Conservation (phyloP, 495 filamentous ascomycete species). For the Tuber melanosporum region DNA sequence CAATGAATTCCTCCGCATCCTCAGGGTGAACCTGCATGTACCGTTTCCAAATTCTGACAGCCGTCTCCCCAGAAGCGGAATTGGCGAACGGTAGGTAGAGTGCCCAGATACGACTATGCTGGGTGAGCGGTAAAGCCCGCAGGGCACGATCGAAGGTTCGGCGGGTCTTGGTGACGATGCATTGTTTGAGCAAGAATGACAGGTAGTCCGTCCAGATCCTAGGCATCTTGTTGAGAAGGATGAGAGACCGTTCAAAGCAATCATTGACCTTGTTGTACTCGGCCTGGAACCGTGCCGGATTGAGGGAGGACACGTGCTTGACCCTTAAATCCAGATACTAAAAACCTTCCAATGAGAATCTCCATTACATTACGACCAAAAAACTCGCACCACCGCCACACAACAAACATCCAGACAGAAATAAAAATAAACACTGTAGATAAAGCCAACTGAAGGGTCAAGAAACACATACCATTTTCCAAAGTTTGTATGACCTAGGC, state of each 20-base stretch:
- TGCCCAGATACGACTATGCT: slow-evolving; percentile 95
- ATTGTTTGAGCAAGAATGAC: slow-evolving; percentile 81
- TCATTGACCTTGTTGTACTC: slow-evolving; percentile 93
- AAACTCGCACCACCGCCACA: slow-evolving; percentile 5
- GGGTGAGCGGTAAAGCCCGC: slow-evolving; percentile 88
- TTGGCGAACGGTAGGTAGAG: slow-evolving; percentile 88
- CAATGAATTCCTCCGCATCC: slow-evolving; percentile 89
- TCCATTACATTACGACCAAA: background rate
- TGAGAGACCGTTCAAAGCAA: slow-evolving; percentile 86
- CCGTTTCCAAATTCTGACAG: slow-evolving; percentile 85
- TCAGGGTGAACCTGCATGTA: slow-evolving; percentile 99
- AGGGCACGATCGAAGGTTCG: slow-evolving; percentile 91
- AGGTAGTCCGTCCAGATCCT: slow-evolving; percentile 98
- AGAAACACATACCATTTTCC: slow-evolving; percentile 72
- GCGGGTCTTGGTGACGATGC: slow-evolving; percentile 81
- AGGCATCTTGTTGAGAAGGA: slow-evolving; percentile 98
- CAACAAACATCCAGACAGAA: background rate
- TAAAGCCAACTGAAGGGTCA: background rate
- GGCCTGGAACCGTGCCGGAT: slow-evolving; percentile 68
- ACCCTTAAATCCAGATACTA: slow-evolving; percentile 83
- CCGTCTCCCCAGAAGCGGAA: slow-evolving; percentile 84
- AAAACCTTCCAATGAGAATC: slow-evolving; percentile 5
- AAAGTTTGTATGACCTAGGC: slow-evolving; percentile 93
- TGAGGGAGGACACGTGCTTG: slow-evolving; percentile 75
- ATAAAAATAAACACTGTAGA: slow-evolving; percentile 32